Evolutionary conservation across 2,329 filamentous ascomycete genomes (phyloP).

Genomic region (Alternaria ethzedia): DNA sequence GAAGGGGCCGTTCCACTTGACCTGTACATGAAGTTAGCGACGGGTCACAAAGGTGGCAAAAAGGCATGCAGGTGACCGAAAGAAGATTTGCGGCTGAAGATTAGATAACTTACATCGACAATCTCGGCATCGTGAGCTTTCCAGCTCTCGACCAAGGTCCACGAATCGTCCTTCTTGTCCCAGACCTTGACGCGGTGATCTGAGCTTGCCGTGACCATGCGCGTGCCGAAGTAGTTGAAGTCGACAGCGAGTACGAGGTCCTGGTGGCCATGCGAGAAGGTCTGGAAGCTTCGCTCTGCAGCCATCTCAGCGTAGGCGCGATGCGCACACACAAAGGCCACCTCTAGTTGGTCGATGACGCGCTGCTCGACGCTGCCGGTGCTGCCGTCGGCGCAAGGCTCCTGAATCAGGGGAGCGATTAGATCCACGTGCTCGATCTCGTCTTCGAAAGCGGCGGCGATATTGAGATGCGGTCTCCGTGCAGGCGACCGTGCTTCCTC

Average conservation of each 20-base stretch:
- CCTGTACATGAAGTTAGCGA: constrained; percentile 57
- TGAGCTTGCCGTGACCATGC: constrained; percentile 87
- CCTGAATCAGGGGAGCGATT: constrained; percentile 41
- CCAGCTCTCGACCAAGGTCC: constrained; percentile 87
- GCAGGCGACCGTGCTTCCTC: constrained; percentile 39
- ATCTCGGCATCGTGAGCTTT: constrained; percentile 89
- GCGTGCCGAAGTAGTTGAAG: constrained; percentile 91
- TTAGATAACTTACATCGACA: constrained; percentile 69
- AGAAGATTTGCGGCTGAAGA: constrained; percentile 21
- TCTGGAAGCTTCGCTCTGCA: constrained; percentile 53
- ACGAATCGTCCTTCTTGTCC: constrained; percentile 77
- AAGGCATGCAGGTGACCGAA: constrained; percentile 24
- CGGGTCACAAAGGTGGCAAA: constrained; percentile 19
- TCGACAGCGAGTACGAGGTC: constrained; percentile 84
- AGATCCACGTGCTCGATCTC: constrained; percentile 42
- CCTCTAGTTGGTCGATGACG: constrained; percentile 35
- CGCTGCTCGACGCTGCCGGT: constrained; percentile 31
- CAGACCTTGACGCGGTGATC: constrained; percentile 94
- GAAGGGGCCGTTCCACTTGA: constrained; percentile 92
- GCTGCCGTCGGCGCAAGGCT: constrained; percentile 42
- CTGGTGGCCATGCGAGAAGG: constrained; percentile 76
- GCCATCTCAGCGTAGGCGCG: constrained; percentile 44
- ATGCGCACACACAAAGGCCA: constrained; percentile 36
- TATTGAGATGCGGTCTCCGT: constrained; percentile 43
- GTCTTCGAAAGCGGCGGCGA: constrained; percentile 37